Conservation (phyloP, 108 stramenopile genomes). For the Stephanodiscus minutulus region DNA sequence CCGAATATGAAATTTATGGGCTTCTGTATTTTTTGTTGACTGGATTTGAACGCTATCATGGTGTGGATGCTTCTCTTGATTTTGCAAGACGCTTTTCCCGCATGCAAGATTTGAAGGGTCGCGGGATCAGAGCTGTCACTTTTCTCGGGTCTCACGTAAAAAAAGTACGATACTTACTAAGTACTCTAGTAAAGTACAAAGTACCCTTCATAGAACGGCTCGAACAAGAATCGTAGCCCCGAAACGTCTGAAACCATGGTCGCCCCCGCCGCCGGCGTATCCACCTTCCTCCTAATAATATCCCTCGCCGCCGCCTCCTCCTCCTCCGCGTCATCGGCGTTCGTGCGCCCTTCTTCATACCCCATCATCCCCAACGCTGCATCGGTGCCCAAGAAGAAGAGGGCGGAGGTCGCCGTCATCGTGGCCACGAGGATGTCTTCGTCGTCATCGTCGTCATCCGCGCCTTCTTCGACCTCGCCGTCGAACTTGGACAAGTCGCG, state of each 20-base stretch:
- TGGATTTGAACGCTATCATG: too few species aligned
- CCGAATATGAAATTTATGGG: too few species aligned
- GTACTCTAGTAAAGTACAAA: too few species aligned
- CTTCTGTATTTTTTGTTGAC: too few species aligned
- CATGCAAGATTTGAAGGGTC: too few species aligned
- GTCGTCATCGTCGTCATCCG: neutral
- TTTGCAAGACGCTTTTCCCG: too few species aligned
- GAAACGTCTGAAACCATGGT: neutral
- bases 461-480: neutral
- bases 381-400: neutral
- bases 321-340: neutral
- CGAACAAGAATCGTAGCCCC: too few species aligned
- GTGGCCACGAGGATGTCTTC: neutral
- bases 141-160: too few species aligned
- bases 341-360: neutral
- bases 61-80: too few species aligned
- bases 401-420: neutral
- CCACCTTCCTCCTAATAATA: neutral
- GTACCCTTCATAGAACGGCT: too few species aligned
- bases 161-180: too few species aligned
- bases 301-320: neutral
- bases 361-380: neutral
- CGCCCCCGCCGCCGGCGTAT: neutral
- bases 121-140: too few species aligned
- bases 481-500: conserved; percentile 20